Evolutionary conservation across 2,329 filamentous ascomycete species (phyloP).

Genomic region (Diaporthe sp.): DNA sequence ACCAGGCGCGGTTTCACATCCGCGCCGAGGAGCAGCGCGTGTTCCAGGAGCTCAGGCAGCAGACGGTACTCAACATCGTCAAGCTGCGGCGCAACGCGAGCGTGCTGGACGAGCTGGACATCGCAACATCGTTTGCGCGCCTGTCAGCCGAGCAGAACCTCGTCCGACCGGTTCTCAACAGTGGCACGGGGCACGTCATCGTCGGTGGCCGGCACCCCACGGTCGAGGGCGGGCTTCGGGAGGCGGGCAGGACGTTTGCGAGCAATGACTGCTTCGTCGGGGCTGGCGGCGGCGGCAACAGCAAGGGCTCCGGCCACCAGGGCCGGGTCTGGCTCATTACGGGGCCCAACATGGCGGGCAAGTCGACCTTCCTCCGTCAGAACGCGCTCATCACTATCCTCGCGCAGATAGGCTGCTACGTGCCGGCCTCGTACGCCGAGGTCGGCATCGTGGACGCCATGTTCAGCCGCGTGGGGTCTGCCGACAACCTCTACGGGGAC

Average conservation of each 20-base stretch:
- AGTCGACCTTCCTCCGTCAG: conserved; percentile 95
- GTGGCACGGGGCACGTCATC: conserved; percentile 78
- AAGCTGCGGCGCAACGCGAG: conserved; percentile 89
- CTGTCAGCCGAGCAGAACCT: conserved; percentile 83
- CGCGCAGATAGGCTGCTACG: conserved; percentile 92
- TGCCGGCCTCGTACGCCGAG: conserved; percentile 88
- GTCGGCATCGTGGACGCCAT: conserved; percentile 96
- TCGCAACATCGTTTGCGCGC: conserved; percentile 86
- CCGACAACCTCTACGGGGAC: conserved; percentile 93
- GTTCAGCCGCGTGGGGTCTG: conserved; percentile 92
- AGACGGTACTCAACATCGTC: conserved; percentile 85
- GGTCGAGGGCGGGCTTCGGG: conserved; percentile 85
- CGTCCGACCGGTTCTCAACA: conserved; percentile 80
- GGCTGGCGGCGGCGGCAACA: conserved; percentile 71
- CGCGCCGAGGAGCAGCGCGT: conserved; percentile 87
- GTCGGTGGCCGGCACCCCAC: conserved; percentile 92
- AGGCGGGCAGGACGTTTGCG: conserved; percentile 85
- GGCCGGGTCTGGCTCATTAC: conserved; percentile 78
- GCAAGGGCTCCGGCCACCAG: conserved; percentile 59
- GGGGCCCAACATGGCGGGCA: conserved; percentile 98
- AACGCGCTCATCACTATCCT: conserved; percentile 95
- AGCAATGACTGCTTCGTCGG: conserved; percentile 89
- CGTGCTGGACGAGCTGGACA: conserved; percentile 94
- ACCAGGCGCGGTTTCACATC: conserved; percentile 83
- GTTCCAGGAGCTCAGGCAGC: conserved; percentile 79